These are phyloP conservation scores for Martensiomyces pterosporus DNA, from an alignment of 192 early-diverging fungal species.

Conservation along the genomic window DNA sequence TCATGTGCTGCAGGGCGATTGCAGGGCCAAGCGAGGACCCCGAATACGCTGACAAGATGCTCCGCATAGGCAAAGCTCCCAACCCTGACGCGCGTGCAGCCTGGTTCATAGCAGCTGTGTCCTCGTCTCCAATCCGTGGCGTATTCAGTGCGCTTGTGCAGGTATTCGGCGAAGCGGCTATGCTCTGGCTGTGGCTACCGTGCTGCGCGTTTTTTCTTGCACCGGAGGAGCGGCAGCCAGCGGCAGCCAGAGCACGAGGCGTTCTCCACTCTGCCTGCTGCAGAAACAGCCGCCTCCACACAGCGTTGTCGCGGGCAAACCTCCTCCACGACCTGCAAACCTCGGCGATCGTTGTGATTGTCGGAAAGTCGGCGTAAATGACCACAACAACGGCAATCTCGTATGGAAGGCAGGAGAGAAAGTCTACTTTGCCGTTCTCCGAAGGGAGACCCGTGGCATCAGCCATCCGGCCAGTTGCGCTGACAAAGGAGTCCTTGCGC, in stretches of 20 bases:
- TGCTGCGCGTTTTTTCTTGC: too few relatives aligned
- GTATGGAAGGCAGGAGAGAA: slow-evolving; percentile 61
- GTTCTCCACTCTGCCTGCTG: slow-evolving; percentile 54
- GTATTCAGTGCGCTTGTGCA: not conserved
- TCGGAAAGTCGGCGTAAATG: slow-evolving; percentile 57
- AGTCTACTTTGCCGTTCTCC: slow-evolving; percentile 46
- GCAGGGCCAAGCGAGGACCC: slow-evolving; percentile 43
- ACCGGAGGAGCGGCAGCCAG: slow-evolving; percentile 2
- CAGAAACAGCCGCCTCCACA: slow-evolving; percentile 67
- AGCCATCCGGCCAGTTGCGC: slow-evolving; percentile 9
- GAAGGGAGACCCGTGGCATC: slow-evolving; percentile 1
- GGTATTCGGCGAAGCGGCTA: not conserved
- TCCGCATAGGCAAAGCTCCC: slow-evolving; percentile 6
- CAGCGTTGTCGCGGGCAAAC: slow-evolving; percentile 62
- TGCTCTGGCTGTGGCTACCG: not conserved
- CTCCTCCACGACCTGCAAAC: slow-evolving; percentile 67
- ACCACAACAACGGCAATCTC: slow-evolving; percentile 72
- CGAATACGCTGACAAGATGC: slow-evolving; percentile 26
- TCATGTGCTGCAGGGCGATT: slow-evolving; percentile 42
- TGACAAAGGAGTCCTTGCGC: slow-evolving; percentile 47
- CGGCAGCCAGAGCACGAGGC: slow-evolving; percentile 26
- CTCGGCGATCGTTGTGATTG: slow-evolving; percentile 56
- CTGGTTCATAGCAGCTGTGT: too few relatives aligned
- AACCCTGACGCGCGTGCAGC: too few relatives aligned
- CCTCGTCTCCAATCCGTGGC: not conserved